Evolutionary conservation across 1,139 yeast species (phyloP).

Genomic region (Yamadazyma dendronema): DNA sequence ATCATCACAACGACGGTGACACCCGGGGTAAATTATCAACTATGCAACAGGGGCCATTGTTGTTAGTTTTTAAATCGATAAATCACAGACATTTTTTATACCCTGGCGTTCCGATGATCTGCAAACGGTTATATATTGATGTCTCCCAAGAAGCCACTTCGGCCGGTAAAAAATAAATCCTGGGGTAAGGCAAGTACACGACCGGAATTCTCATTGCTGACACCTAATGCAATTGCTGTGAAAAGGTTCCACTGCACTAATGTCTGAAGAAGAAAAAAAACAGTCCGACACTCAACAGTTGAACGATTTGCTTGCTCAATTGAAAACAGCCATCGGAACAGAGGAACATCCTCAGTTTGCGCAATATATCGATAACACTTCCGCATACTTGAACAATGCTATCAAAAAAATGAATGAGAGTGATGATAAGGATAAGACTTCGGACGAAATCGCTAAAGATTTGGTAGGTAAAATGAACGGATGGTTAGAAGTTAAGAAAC

Average conservation of each 20-base stretch:
- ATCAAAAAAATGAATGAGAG: constrained; percentile 31
- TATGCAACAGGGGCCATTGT: too few species aligned
- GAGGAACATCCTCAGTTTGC: constrained; percentile 11
- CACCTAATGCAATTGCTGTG: background rate
- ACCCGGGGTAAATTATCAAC: too few species aligned
- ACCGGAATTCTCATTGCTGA: too few species aligned
- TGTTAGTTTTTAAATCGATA: too few species aligned
- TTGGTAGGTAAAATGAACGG: constrained; percentile 26
- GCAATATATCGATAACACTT: constrained; percentile 26
- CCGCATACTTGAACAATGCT: constrained; percentile 28
- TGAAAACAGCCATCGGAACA: constrained; percentile 12
- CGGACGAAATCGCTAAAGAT: constrained; percentile 41
- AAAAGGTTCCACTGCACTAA: background rate
- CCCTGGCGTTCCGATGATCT: too few species aligned
- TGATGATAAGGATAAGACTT: constrained; percentile 32
- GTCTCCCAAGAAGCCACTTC: too few species aligned
- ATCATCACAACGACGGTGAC: too few species aligned
- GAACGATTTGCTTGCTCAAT: constrained; percentile 8
- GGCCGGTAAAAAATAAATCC: too few species aligned
- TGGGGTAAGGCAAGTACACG: too few species aligned
- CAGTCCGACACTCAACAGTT: constrained; percentile 1
- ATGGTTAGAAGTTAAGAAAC: constrained; percentile 26
- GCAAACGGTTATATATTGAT: too few species aligned
- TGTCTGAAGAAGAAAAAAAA: background rate
- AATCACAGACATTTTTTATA: too few species aligned